Evolutionary conservation across 768 basidiomycete genomes (phyloP).

Genomic region (Multifurca ochricompacta): DNA sequence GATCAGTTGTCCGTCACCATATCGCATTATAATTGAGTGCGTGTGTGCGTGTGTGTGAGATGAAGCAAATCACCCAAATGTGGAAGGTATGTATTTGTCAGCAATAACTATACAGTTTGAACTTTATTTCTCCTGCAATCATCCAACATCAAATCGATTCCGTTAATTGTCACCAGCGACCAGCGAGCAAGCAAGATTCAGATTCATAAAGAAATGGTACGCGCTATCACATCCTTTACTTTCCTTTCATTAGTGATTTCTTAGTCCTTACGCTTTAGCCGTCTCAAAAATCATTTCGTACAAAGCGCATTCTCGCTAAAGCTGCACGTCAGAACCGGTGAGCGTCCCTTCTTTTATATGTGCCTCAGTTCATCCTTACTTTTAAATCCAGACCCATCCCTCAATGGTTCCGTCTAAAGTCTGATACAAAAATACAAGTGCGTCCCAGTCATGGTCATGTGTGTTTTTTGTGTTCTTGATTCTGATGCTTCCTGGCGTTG

Average conservation of each 20-base stretch:
- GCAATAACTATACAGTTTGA: background rate
- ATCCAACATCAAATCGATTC: too few species aligned
- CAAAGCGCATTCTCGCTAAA: conserved; percentile 96
- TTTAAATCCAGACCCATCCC: conserved; percentile 71
- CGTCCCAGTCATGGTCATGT: too few species aligned
- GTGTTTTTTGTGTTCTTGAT: background rate
- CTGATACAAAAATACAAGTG: conserved; percentile 91
- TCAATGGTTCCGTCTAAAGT: conserved; percentile 98
- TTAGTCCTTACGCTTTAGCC: conserved; percentile 44
- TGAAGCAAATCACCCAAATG: too few species aligned
- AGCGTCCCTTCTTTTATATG: background rate
- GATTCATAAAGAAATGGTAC: conserved; percentile 1
- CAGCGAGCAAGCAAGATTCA: background rate
- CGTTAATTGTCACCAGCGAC: too few species aligned
- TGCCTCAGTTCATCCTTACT: background rate
- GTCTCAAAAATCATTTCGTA: conserved; percentile 98
- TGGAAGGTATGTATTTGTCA: too few species aligned
- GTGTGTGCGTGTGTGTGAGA: too few species aligned
- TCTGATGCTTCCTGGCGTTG: background rate
- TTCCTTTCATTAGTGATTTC: background rate
- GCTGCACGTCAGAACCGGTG: conserved; percentile 92
- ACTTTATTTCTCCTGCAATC: background rate
- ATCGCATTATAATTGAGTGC: too few species aligned
- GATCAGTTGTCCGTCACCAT: too few species aligned
- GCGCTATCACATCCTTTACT: background rate